Evolutionary conservation across 108 stramenopile genomes (phyloP).

Genomic region (Seminavis robusta): DNA sequence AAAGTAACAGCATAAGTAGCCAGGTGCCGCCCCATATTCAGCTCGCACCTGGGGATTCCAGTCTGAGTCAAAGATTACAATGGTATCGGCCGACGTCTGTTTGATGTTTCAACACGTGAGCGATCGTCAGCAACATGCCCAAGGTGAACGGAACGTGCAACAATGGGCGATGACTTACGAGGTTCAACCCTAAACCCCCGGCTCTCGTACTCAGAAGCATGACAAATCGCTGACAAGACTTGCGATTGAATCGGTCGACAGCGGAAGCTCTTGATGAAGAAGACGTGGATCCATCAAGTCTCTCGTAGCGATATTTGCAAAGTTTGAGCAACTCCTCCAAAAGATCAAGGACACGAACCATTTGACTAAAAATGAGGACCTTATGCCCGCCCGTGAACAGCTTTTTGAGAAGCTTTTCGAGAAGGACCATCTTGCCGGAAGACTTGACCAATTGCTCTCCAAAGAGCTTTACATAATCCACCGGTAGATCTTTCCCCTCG

Average conservation of each 20-base stretch:
- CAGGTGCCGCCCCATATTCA: no score
- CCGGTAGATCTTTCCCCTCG: not conserved
- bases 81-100: slow-evolving; percentile 95
- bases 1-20: no score
- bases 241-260: slow-evolving; percentile 90
- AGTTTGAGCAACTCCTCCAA: slow-evolving; percentile 89
- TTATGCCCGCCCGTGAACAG: slow-evolving; percentile 88
- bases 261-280: slow-evolving; percentile 82
- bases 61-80: slow-evolving; percentile 76
- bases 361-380: slow-evolving; percentile 96
- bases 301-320: slow-evolving; percentile 74
- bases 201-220: slow-evolving; percentile 96
- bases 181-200: slow-evolving; percentile 51
- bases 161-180: not conserved
- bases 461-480: slow-evolving; percentile 65
- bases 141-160: not conserved
- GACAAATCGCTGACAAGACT: slow-evolving; percentile 81
- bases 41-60: slow-evolving; percentile 88
- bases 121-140: not conserved
- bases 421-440: slow-evolving; percentile 86
- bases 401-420: slow-evolving; percentile 88
- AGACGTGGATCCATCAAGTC: slow-evolving; percentile 87
- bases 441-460: slow-evolving; percentile 84
- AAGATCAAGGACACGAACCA: slow-evolving; percentile 90
- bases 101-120: slow-evolving; percentile 22